A percentile compares a stretch with the other conserved stretches of the same genome.
Conservation (phyloP, 768 basidiomycete species). For the Boletus tomentosulus region DNA sequence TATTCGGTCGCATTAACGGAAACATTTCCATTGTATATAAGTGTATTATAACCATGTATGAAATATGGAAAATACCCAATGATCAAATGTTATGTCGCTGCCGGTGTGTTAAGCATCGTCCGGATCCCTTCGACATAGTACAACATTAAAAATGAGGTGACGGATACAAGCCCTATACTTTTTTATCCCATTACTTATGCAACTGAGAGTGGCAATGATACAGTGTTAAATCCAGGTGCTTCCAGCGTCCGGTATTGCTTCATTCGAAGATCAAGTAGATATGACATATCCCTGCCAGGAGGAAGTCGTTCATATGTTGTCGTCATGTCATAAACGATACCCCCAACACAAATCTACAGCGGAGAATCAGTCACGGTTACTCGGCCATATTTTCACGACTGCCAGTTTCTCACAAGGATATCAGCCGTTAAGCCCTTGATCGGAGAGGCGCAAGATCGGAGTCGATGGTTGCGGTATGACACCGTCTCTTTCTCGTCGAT, state of each 20-base stretch:
- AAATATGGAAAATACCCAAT: neutral
- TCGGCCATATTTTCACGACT: neutral
- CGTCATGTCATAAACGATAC: constrained; percentile 53
- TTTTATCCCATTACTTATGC: constrained; percentile 2
- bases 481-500: constrained; percentile 46
- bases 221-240: neutral
- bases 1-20: constrained; percentile 40
- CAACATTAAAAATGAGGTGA: neutral
- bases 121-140: too few species aligned
- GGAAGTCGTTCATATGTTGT: constrained; percentile 59
- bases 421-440: constrained; percentile 83
- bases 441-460: constrained; percentile 72
- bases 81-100: neutral
- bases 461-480: constrained; percentile 78
- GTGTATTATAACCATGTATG: neutral
- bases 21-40: neutral
- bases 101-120: neutral
- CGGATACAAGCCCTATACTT: neutral
- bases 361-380: neutral
- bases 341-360: constrained; percentile 42
- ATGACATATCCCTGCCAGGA: constrained; percentile 39
- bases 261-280: constrained; percentile 27
- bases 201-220: neutral
- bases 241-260: constrained; percentile 19
- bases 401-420: constrained; percentile 56